Evolutionary conservation across 1,139 yeast genomes (phyloP).

Genomic region (Nakaseomyces sp.): DNA sequence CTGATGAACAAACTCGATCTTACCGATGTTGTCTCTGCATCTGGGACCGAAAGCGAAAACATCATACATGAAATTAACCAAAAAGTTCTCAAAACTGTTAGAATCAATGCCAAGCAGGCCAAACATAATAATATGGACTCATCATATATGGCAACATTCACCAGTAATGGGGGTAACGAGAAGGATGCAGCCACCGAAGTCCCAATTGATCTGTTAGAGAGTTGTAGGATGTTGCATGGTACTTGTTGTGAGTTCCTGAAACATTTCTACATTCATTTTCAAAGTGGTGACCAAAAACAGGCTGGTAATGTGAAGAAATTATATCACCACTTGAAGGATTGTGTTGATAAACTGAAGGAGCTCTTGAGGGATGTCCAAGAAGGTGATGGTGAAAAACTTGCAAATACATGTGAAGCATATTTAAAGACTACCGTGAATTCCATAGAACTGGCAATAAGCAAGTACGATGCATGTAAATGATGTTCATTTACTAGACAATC

Average conservation of each 20-base stretch:
- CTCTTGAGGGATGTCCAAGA: constrained; percentile 23
- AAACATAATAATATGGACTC: constrained; percentile 36
- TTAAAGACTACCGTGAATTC: constrained; percentile 24
- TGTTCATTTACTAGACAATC: too few species aligned
- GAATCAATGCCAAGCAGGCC: constrained; percentile 48
- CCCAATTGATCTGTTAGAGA: constrained; percentile 33
- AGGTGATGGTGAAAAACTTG: constrained; percentile 26
- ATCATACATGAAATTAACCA: constrained; percentile 21
- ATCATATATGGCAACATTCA: constrained; percentile 19
- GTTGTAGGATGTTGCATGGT: constrained; percentile 46
- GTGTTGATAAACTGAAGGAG: constrained; percentile 23
- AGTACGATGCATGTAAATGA: constrained; percentile 17
- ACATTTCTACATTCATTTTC: constrained; percentile 61
- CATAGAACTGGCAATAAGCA: constrained; percentile 23
- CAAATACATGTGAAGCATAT: constrained; percentile 21
- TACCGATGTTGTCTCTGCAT: constrained; percentile 19
- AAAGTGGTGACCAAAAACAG: constrained; percentile 47
- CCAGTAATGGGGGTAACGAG: constrained; percentile 18
- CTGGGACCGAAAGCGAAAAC: constrained; percentile 8
- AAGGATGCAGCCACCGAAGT: constrained; percentile 25
- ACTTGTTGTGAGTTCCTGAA: constrained; percentile 62
- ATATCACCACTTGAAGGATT: constrained; percentile 41
- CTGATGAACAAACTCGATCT: constrained; percentile 22
- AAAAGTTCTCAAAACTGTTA: constrained; percentile 41
- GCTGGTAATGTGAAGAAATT: constrained; percentile 40